Percentiles rank a stretch among this genome's conserved stretches.
These are phyloP conservation scores for Colletotrichum paranaense DNA, from an alignment of 2,329 filamentous ascomycete genomes.

Conservation along the genomic window DNA sequence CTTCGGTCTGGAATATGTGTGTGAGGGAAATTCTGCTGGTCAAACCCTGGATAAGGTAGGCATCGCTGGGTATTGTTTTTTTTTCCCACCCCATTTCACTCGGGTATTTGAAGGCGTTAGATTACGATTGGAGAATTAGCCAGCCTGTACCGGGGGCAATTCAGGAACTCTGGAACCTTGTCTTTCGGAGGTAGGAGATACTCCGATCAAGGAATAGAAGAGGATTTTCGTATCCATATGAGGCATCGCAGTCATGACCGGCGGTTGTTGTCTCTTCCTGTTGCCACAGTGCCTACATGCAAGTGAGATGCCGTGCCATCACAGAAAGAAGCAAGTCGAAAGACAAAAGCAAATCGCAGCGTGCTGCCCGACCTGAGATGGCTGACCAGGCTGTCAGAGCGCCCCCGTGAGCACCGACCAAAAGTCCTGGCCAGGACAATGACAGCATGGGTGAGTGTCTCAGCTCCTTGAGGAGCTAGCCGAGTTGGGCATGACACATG, in stretches of 20 bases:
- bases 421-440: neutral
- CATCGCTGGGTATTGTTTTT: neutral
- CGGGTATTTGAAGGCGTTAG: slow-evolving; percentile 11
- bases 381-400: slow-evolving; percentile 4
- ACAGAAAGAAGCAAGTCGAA: neutral
- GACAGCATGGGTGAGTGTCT: slow-evolving; percentile 12
- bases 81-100: neutral
- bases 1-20: neutral
- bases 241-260: neutral
- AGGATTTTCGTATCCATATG: neutral
- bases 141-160: neutral
- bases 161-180: neutral
- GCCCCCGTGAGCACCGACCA: neutral
- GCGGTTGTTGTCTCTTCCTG: neutral
- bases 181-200: neutral
- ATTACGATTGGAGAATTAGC: slow-evolving; percentile 11
- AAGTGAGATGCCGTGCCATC: neutral
- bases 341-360: neutral
- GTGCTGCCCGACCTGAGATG: too few species aligned
- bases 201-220: neutral
- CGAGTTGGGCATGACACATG: slow-evolving; percentile 15
- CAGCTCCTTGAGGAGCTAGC: slow-evolving; percentile 1
- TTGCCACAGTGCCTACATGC: neutral
- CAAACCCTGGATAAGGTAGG: slow-evolving; percentile 19
- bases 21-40: slow-evolving; percentile 11